These are phyloP conservation scores for Quambalaria eucalypti DNA, from an alignment of 1,284 basidiomycete genomes.

Conservation along the genomic window DNA sequence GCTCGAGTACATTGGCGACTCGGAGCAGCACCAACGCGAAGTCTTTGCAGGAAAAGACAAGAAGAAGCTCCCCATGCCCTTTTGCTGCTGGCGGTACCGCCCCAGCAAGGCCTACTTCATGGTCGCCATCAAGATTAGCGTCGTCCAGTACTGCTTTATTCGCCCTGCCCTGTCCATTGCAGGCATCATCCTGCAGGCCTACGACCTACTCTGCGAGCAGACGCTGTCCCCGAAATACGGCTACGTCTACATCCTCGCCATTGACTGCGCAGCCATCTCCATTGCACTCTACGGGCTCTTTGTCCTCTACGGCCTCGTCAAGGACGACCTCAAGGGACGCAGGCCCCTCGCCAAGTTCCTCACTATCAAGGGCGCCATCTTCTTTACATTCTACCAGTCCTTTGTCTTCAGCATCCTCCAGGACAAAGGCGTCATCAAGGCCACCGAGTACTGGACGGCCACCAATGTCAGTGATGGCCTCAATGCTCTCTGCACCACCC, in stretches of 20 bases:
- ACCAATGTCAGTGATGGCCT: slow-evolving; percentile 63
- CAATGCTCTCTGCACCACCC: slow-evolving; percentile 67
- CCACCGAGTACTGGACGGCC: slow-evolving; percentile 60
- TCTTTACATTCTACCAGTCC: slow-evolving; percentile 52
- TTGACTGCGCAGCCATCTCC: slow-evolving; percentile 14
- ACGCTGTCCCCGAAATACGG: slow-evolving; percentile 16
- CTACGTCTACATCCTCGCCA: slow-evolving; percentile 14
- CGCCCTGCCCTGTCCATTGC: slow-evolving; percentile 16
- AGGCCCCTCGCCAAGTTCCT: slow-evolving; percentile 73
- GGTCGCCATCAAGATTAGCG: slow-evolving; percentile 18
- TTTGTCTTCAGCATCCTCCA: slow-evolving; percentile 48
- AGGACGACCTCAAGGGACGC: slow-evolving; percentile 64
- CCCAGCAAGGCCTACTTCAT: slow-evolving; percentile 27
- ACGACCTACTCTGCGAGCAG: slow-evolving; percentile 14
- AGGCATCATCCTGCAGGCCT: slow-evolving; percentile 17
- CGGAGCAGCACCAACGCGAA: slow-evolving; percentile 53
- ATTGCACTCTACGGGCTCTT: slow-evolving; percentile 47
- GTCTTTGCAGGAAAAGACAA: slow-evolving; percentile 74
- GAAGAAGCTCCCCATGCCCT: slow-evolving; percentile 62
- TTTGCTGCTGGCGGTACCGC: slow-evolving; percentile 46
- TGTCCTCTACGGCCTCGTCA: slow-evolving; percentile 69
- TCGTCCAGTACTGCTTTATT: slow-evolving; percentile 22
- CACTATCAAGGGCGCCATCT: slow-evolving; percentile 57
- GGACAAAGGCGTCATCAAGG: slow-evolving; percentile 47
- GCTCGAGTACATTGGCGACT: slow-evolving; percentile 71